Conservation (phyloP, 129 eudicot species). For the Lonicera japonica region DNA sequence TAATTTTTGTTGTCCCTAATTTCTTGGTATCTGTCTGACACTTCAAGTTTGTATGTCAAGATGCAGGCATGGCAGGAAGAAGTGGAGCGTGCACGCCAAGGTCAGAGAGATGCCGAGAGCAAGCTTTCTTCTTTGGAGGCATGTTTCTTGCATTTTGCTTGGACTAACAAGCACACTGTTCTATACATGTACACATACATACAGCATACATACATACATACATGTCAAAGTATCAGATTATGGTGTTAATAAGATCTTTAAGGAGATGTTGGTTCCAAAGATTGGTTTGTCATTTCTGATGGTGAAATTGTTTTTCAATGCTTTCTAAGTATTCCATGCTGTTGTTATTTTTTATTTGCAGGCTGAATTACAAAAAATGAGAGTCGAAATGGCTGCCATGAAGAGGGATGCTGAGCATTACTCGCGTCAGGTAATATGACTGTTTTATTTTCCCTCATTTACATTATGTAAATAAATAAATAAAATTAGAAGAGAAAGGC, state of each 20-base stretch:
- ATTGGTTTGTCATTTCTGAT: background rate
- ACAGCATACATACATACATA: no score
- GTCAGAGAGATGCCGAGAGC: constrained; percentile 97
- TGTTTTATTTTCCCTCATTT: constrained; percentile 7
- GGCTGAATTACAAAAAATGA: constrained; percentile 95
- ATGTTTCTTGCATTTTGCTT: constrained; percentile 26
- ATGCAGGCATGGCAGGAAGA: constrained; percentile 99
- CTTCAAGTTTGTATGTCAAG: constrained; percentile 29
- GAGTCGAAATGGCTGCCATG: constrained; percentile 99
- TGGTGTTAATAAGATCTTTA: background rate
- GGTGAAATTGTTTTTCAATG: background rate
- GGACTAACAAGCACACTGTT: background rate
- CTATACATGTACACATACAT: background rate
- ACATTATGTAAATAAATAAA: background rate
- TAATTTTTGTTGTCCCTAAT: background rate
- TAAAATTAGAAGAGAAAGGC: no score
- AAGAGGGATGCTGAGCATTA: constrained; percentile 99
- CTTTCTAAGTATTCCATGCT: background rate
- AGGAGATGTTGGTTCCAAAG: background rate
- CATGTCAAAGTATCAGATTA: background rate
- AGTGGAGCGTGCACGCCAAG: constrained; percentile 96
- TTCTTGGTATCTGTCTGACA: constrained; percentile 2
- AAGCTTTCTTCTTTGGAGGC: constrained; percentile 92
- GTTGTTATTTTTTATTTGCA: constrained; percentile 14
- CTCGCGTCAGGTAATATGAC: constrained; percentile 71